Percentiles rank a stretch among this genome's conserved stretches.
These are phyloP conservation scores for Dalbergia cochinchinensis DNA, from an alignment of 306 rosid genomes.

Conservation along the genomic window DNA sequence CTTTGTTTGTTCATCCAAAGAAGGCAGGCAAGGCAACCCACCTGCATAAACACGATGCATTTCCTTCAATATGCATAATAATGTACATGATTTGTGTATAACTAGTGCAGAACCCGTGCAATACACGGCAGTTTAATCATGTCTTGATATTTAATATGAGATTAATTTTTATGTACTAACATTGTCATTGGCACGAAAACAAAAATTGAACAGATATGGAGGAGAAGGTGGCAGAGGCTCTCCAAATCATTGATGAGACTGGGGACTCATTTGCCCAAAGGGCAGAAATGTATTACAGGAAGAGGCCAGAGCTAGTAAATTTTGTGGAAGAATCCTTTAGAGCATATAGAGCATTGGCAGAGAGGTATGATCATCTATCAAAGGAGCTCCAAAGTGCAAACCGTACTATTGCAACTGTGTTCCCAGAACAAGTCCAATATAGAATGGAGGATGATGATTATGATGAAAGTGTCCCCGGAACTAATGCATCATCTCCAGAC, in stretches of 20 bases:
- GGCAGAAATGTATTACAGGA: slow-evolving; percentile 93
- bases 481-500: slow-evolving; percentile 45
- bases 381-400: slow-evolving; percentile 88
- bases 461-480: slow-evolving; percentile 51
- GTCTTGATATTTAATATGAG: too few species aligned
- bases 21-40: not conserved
- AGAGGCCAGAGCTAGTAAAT: slow-evolving; percentile 78
- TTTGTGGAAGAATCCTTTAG: slow-evolving; percentile 81
- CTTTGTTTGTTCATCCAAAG: slow-evolving; percentile 5
- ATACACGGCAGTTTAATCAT: too few species aligned
- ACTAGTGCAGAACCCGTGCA: too few species aligned
- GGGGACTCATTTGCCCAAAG: slow-evolving; percentile 92
- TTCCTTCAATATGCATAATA: slow-evolving; percentile 4
- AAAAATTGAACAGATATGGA: slow-evolving; percentile 79
- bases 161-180: too few species aligned
- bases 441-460: slow-evolving; percentile 71
- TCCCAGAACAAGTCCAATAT: slow-evolving; percentile 76
- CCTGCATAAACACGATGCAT: slow-evolving; percentile 32
- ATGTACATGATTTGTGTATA: too few species aligned
- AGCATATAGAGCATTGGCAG: slow-evolving; percentile 81
- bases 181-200: not conserved
- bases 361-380: slow-evolving; percentile 82
- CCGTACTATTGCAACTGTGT: slow-evolving; percentile 80
- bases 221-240: slow-evolving; percentile 67
- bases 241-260: slow-evolving; percentile 68